These are phyloP conservation scores for Purpureocillium takamizusanense DNA, from an alignment of 2,329 filamentous ascomycete genomes.

Conservation along the genomic window DNA sequence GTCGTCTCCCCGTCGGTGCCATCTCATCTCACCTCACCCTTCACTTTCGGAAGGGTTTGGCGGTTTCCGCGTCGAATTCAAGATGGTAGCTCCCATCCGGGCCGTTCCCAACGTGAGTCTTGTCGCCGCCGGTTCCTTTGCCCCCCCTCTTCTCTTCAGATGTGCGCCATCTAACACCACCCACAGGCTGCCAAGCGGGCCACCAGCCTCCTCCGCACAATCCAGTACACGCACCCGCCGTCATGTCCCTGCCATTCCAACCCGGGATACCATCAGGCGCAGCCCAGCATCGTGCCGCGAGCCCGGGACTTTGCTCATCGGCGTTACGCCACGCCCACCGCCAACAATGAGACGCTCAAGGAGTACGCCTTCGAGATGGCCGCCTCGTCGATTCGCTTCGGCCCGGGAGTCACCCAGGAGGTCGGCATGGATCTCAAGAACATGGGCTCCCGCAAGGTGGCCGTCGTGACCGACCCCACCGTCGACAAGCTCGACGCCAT, in stretches of 20 bases:
- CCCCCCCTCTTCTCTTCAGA: neutral
- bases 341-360: conserved; percentile 51
- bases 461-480: conserved; percentile 82
- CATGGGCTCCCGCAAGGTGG: conserved; percentile 76
- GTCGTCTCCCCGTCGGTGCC: no score
- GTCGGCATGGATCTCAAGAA: conserved; percentile 98
- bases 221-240: conserved; percentile 83
- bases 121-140: no score
- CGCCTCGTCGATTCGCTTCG: conserved; percentile 87
- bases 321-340: conserved; percentile 64
- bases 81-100: conserved; percentile 21
- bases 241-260: conserved; percentile 91
- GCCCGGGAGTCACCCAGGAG: conserved; percentile 85
- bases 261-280: conserved; percentile 64
- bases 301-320: conserved; percentile 27
- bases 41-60: neutral
- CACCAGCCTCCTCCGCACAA: conserved; percentile 69
- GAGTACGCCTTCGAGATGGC: conserved; percentile 99
- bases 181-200: conserved; percentile 55
- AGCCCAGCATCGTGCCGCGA: conserved; percentile 45
- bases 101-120: conserved; percentile 24
- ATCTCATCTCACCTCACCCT: neutral
- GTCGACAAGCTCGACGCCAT: conserved; percentile 80
- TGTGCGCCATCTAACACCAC: conserved; percentile 1
- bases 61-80: neutral